A percentile compares a stretch with the other conserved stretches of the same genome.
phyloP scores from a whole-genome alignment of 805 yeast species.

The Wickerhamomyces tratensis region DNA sequence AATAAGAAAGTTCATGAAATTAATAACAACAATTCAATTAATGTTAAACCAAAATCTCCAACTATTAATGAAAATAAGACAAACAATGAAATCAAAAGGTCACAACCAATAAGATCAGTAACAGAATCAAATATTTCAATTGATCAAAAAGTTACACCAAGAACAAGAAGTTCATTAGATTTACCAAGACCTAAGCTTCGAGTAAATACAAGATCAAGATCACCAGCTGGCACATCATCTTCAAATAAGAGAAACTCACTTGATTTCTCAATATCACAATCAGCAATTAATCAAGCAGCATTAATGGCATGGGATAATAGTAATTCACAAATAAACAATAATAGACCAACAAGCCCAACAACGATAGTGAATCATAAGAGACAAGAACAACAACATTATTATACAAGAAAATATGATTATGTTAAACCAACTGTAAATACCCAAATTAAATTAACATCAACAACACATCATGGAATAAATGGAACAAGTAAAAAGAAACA shows the following conservation, averaged over 20 bases:
- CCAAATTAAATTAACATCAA: conserved; percentile 15
- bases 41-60: no score
- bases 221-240: conserved; percentile 5
- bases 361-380: no score
- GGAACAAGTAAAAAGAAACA: not conserved
- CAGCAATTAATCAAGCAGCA: conserved; percentile 11
- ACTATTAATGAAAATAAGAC: no score
- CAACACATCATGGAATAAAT: not conserved
- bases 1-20: not conserved
- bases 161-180: conserved; percentile 8
- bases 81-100: no score
- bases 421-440: conserved; percentile 18
- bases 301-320: conserved; percentile 17
- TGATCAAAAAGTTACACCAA: not conserved
- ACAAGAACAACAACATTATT: not conserved
- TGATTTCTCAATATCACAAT: conserved; percentile 10
- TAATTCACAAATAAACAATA: not conserved
- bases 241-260: conserved; percentile 11
- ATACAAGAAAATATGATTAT: conserved; percentile 12
- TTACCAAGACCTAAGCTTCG: conserved; percentile 6
- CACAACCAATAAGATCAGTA: not conserved
- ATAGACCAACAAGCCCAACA: conserved; percentile 2
- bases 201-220: conserved; percentile 7
- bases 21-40: not conserved
- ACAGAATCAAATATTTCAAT: not conserved